Evolutionary conservation across 371 early-diverging fungal genomes (phyloP).

Genomic region (Capniomyces stellatus): DNA sequence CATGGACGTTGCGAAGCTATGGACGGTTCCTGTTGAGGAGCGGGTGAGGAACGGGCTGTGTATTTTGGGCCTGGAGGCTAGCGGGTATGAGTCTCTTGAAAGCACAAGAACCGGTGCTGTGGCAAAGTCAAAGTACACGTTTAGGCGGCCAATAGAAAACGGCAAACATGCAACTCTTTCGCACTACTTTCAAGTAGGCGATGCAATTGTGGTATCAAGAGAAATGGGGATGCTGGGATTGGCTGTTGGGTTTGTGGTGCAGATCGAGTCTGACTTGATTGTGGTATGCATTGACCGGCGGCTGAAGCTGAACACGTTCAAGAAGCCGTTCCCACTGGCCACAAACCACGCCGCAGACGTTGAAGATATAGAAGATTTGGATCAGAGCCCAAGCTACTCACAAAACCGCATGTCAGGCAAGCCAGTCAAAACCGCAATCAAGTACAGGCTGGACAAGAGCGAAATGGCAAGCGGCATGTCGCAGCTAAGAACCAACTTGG

Average conservation of each 20-base stretch:
- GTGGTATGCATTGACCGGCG: conserved; percentile 41
- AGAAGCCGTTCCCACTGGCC: too few species aligned
- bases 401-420: conserved; percentile 1
- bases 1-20: conserved; percentile 53
- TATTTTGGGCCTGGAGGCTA: conserved; percentile 7
- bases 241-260: conserved; percentile 52
- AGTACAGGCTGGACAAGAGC: conserved; percentile 72
- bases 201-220: conserved; percentile 64
- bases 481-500: conserved; percentile 50
- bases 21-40: conserved; percentile 40
- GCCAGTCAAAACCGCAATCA: background rate
- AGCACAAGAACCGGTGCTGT: background rate
- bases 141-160: conserved; percentile 10
- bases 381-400: too few species aligned
- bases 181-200: conserved; percentile 44
- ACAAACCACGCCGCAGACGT: too few species aligned
- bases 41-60: conserved; percentile 30
- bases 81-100: background rate
- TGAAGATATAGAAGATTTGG: too few species aligned
- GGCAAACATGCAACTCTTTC: conserved; percentile 8
- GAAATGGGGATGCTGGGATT: conserved; percentile 53
- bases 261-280: conserved; percentile 28
- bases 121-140: conserved; percentile 7
- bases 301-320: conserved; percentile 21
- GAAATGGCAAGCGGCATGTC: conserved; percentile 47